Evolutionary conservation across 2,329 filamentous ascomycete species (phyloP), one percentile per base, ranked within the genome.

Genomic region (Paracorniculantispora psalliotae): DNA sequence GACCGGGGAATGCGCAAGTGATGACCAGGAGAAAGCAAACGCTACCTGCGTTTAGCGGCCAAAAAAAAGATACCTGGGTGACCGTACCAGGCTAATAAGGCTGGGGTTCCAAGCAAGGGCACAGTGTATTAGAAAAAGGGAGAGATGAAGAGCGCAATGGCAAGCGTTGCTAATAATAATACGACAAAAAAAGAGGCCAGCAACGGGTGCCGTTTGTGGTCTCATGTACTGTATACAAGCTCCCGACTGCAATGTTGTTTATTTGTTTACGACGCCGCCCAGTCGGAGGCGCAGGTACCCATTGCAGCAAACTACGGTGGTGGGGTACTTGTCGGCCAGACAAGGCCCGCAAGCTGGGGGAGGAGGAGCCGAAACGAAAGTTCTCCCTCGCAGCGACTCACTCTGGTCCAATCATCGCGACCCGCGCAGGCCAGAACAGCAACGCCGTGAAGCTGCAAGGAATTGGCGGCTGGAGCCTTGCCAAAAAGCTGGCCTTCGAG

Each of bases 181-280:
- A n/a, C n/a, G n/a, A n/a, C 8, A 57, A 9, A 21, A 48, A 26
- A 28, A 48, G 28, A 19, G 23, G n/a, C n/a, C 19, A 55, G 23
- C 25, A 41, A 54, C 51, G 23, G 21, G 39, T 19, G 26, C 13
- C 15, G n/a, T 19, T 39, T 21, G 9, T 48, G 30, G 21, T 21
- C 39, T 33, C 43, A 49, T 43, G 41, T 44, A 54, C n/a, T 21
- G 17, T 39, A 35, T 10, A 25, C 33, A 33, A 17, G 37, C 39
- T 4, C n/a, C 25, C 39, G 21, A 35, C 39, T 30, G 44, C 46
- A 51, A 51, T 51, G 46, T 57, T 57, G 55, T 57, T 57, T 57
- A 50, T 57, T 57, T 57, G 55, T 57, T 57, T 57, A 57, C 55
- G n/a, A 44, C 19, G 23, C 10, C 35, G 13, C 39, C 54, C 5